These are phyloP conservation scores for Suillus luteus DNA, from an alignment of 768 basidiomycete genomes.

Conservation along the genomic window DNA sequence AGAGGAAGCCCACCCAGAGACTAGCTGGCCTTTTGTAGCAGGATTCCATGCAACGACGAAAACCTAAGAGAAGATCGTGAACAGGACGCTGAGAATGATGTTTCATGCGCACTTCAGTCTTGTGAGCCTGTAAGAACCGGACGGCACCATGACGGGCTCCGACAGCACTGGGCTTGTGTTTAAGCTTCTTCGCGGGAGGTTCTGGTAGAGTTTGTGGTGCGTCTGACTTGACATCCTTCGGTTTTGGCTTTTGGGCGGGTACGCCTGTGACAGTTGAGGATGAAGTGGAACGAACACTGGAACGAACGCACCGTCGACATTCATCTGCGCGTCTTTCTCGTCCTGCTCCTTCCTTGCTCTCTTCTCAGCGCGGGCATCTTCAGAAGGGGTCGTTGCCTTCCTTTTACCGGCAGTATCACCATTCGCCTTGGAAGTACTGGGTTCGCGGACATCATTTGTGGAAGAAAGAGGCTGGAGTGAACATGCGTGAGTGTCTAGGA, in stretches of 20 bases:
- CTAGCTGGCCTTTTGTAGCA: slow-evolving; percentile 54
- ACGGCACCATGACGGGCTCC: slow-evolving; percentile 42
- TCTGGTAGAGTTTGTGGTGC: slow-evolving; percentile 24
- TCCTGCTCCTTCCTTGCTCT: slow-evolving; percentile 55
- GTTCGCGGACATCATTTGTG: slow-evolving; percentile 23
- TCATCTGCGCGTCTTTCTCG: slow-evolving; percentile 37
- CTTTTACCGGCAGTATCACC: slow-evolving; percentile 44
- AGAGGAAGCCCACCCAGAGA: slow-evolving; percentile 61
- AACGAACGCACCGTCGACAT: slow-evolving; percentile 41
- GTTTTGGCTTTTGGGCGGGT: slow-evolving; percentile 7
- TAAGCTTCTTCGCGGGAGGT: slow-evolving; percentile 34
- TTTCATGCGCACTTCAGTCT: slow-evolving; percentile 34
- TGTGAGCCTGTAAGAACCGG: slow-evolving; percentile 57
- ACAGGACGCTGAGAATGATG: slow-evolving; percentile 7
- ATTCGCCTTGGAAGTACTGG: slow-evolving; percentile 10
- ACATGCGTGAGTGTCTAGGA: slow-evolving; percentile 77
- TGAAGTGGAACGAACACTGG: slow-evolving; percentile 25
- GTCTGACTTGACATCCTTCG: slow-evolving; percentile 27
- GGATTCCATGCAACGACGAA: slow-evolving; percentile 86
- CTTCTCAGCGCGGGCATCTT: slow-evolving; percentile 61
- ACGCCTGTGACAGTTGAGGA: slow-evolving; percentile 19
- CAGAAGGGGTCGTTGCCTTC: slow-evolving; percentile 50
- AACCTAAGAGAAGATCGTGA: slow-evolving; percentile 50
- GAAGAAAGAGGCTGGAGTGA: slow-evolving; percentile 44
- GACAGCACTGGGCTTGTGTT: slow-evolving; percentile 34